Base-by-base conservation (phyloP, 805 yeast genomes). In the Wickerhamomyces rabaulensis region DNA sequence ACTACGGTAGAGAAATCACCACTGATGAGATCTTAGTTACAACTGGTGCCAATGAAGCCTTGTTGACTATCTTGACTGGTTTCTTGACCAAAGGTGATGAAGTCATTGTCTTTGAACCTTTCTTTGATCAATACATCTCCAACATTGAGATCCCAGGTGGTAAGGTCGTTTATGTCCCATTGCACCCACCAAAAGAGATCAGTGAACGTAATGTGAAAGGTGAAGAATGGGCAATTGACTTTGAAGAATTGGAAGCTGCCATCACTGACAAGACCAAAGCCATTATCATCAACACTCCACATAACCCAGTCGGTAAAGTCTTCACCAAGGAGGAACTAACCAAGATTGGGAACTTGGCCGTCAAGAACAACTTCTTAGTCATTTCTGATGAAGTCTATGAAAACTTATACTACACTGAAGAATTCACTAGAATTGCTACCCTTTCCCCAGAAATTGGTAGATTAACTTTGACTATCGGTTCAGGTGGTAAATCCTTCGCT, bases 401-500 rank as follows among this genome's bases (percentile, higher is more conserved):
- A 59, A 84, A 94, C 58, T 77, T 94, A 55, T 88, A 79, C 69
- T 94, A 84, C 64, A 71, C 75, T 2, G 69, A 75, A 7, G 65
- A 63, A 3, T 90, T 92, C 66, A 83, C 92, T 7, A 78, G 98
- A 61, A 84, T 94, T 41, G 95, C 97, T 2, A 80, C 88, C 2
- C 69, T 92, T 45, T 72, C 82, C 6, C 91, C 92, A 6, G 96
- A 90, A 57, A 76, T 90, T 49, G 83, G 78, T 23, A 79, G 79
- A 48, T 72, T 90, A 59, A 88, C 97, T 0, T 69, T 94, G 46
- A 84, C 97, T 3, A 95, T 94, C 20, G 98, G 98, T 1, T 88
- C 97, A 25, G 99, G 97, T 7, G 99, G 99, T 52, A 94, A 94
- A 67, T 82, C 96, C 0, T 94, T 94, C 70, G 96, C 97, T n/a